Conservation (phyloP, 768 basidiomycete species). For the Lactarius tabidus region DNA sequence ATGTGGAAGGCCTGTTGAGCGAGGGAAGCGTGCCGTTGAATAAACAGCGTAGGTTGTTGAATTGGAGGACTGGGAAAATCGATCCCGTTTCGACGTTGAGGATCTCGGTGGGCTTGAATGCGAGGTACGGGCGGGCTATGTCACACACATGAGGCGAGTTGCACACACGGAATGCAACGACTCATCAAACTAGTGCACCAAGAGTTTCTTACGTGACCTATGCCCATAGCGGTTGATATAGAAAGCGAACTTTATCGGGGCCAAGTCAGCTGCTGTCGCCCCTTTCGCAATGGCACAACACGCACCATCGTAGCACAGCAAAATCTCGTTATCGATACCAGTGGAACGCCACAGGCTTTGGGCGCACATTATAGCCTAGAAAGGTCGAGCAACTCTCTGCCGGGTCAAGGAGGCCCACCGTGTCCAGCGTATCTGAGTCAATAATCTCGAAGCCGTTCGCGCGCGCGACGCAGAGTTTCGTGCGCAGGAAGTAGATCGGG, state of each 20-base stretch:
- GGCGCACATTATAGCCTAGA: constrained; percentile 72
- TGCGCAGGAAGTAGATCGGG: constrained; percentile 91
- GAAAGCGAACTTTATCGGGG: constrained; percentile 87
- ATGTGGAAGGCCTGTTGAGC: constrained; percentile 55
- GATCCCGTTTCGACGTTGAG: neutral
- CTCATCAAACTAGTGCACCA: constrained; percentile 98
- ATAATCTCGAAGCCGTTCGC: constrained; percentile 98
- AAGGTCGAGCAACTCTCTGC: constrained; percentile 88
- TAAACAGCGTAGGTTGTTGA: constrained; percentile 83
- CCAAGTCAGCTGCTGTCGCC: neutral
- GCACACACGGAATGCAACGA: constrained; percentile 16
- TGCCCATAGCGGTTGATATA: constrained; percentile 97
- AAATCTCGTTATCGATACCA: constrained; percentile 94
- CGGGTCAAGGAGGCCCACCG: constrained; percentile 84
- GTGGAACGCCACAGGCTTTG: constrained; percentile 94
- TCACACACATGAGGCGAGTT: no score
- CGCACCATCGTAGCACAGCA: constrained; percentile 94
- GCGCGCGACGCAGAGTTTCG: constrained; percentile 94
- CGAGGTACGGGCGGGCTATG: no score
- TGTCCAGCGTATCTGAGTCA: constrained; percentile 94
- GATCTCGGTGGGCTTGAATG: no score
- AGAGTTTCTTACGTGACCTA: constrained; percentile 85
- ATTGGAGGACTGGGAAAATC: constrained; percentile 66
- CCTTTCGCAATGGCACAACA: neutral
- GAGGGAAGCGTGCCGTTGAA: constrained; percentile 94